Conservation (phyloP, 257 asterid genomes). For the Jacaranda copaia region DNA sequence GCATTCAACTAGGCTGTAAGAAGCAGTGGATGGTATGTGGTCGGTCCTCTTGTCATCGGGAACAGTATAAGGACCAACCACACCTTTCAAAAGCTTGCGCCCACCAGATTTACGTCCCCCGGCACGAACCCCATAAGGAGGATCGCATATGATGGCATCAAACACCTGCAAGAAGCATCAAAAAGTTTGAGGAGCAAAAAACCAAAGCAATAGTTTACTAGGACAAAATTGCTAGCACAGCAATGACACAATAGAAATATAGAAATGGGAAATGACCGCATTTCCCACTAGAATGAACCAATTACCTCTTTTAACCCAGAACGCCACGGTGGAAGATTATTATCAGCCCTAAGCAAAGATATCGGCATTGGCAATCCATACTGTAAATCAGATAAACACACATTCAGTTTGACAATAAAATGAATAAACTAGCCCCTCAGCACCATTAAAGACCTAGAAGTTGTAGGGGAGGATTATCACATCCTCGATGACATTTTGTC, state of each 20-base stretch:
- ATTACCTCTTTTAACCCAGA: constrained; percentile 82
- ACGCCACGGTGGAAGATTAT: constrained; percentile 99
- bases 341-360: constrained; percentile 92
- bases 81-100: constrained; percentile 95
- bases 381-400: constrained; percentile 50
- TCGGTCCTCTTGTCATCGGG: constrained; percentile 88
- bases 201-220: background rate
- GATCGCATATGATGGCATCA: constrained; percentile 97
- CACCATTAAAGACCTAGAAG: background rate
- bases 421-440: background rate
- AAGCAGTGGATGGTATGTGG: constrained; percentile 98
- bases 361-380: constrained; percentile 92
- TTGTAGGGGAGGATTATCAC: constrained; percentile 10
- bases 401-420: constrained; percentile 18
- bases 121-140: constrained; percentile 99
- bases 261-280: no score
- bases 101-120: constrained; percentile 99
- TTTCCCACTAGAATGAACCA: background rate
- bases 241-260: background rate
- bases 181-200: constrained; percentile 7
- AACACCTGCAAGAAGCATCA: constrained; percentile 59
- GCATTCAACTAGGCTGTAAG: constrained; percentile 96
- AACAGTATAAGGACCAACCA: constrained; percentile 79
- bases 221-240: background rate
- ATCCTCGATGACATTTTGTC: background rate